These are phyloP conservation scores for Polytolypa hystricis DNA, from an alignment of 2,329 filamentous ascomycete species.

Conservation along the genomic window DNA sequence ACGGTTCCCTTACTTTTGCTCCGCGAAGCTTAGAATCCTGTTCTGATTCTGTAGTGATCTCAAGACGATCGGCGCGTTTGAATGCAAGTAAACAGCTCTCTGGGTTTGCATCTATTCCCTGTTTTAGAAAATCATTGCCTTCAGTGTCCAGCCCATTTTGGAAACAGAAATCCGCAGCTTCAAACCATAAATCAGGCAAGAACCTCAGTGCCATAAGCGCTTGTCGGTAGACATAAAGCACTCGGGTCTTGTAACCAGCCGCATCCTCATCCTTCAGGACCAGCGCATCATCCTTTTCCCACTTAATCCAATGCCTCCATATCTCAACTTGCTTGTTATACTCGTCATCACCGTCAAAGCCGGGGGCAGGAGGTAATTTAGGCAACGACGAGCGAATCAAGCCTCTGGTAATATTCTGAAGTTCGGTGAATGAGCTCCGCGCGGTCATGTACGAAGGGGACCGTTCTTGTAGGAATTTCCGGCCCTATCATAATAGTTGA, in stretches of 20 bases:
- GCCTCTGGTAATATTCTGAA: slow-evolving; percentile 77
- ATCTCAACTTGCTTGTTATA: slow-evolving; percentile 73
- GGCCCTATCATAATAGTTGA: too few species aligned
- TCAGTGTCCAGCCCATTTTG: slow-evolving; percentile 60
- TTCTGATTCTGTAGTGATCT: slow-evolving; percentile 63
- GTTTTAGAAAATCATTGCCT: slow-evolving; percentile 66
- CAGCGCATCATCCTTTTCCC: slow-evolving; percentile 88
- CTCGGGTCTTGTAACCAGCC: slow-evolving; percentile 61
- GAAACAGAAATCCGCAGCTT: slow-evolving; percentile 87
- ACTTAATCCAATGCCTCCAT: slow-evolving; percentile 90
- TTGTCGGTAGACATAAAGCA: slow-evolving; percentile 87
- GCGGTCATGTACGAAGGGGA: slow-evolving; percentile 95
- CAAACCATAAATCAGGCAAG: slow-evolving; percentile 92
- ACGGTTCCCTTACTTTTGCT: slow-evolving; percentile 68
- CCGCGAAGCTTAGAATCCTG: slow-evolving; percentile 57
- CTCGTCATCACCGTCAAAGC: slow-evolving; percentile 77
- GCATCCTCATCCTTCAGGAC: slow-evolving; percentile 75
- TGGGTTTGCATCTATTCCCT: slow-evolving; percentile 80
- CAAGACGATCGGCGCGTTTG: slow-evolving; percentile 78
- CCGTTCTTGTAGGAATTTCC: slow-evolving; percentile 87
- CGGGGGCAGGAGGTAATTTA: slow-evolving; percentile 66
- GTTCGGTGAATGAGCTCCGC: slow-evolving; percentile 73
- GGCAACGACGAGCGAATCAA: slow-evolving; percentile 70
- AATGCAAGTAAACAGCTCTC: slow-evolving; percentile 86
- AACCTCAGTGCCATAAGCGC: slow-evolving; percentile 87